These are phyloP conservation scores for Bryoerythrophyllum caledonicum DNA, from an alignment of 225 moss, liverwort and hornwort genomes.

Conservation along the genomic window DNA sequence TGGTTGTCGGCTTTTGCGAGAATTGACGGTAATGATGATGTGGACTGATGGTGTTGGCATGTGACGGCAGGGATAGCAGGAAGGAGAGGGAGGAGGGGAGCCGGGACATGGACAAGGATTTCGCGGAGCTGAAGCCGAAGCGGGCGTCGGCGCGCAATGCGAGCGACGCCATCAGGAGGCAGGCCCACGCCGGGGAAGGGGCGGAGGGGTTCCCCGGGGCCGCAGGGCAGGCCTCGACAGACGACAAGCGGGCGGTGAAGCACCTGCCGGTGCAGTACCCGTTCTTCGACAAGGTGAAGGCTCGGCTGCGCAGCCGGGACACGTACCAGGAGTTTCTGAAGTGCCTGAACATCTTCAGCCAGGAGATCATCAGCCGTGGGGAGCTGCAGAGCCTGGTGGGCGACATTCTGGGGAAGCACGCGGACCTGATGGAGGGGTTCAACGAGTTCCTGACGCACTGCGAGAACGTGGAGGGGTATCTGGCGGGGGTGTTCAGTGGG, in stretches of 20 bases:
- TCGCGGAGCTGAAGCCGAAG: constrained; percentile 75
- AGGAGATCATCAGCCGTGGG: constrained; percentile 87
- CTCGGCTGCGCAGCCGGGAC: constrained; percentile 82
- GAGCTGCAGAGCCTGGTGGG: constrained; percentile 88
- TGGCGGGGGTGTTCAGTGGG: constrained; percentile 69
- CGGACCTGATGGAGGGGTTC: constrained; percentile 95
- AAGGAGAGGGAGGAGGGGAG: constrained; percentile 66
- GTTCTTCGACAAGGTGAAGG: constrained; percentile 91
- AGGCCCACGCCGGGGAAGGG: constrained; percentile 82
- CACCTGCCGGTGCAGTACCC: constrained; percentile 64
- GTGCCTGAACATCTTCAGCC: constrained; percentile 94
- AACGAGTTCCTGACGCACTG: constrained; percentile 92
- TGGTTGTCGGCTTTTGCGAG: neutral
- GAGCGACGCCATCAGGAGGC: constrained; percentile 86
- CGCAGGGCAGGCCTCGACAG: constrained; percentile 45
- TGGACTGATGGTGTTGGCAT: neutral
- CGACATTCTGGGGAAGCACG: constrained; percentile 90
- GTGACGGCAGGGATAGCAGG: constrained; percentile 37
- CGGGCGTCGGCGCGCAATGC: constrained; percentile 88
- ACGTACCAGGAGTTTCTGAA: constrained; percentile 94
- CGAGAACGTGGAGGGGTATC: constrained; percentile 83
- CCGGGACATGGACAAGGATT: constrained; percentile 71
- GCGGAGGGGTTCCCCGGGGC: constrained; percentile 64
- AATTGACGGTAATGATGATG: neutral
- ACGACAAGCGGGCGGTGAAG: constrained; percentile 71